Conservation (phyloP, 1,139 yeast genomes). For the Kazachstania sp. region DNA sequence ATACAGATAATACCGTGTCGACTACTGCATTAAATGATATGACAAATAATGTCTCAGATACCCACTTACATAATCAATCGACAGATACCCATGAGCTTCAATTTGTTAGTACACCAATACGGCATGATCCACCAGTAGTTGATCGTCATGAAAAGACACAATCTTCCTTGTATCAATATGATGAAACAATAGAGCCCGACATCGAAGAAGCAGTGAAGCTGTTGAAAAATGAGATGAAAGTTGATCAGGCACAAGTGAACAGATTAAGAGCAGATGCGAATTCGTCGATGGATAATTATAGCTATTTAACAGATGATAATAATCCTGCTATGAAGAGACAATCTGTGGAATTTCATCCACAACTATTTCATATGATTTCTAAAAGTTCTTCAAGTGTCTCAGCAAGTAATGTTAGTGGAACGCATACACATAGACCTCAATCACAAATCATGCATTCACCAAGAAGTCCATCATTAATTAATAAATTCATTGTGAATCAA, state of each 20-base stretch:
- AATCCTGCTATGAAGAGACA: not conserved
- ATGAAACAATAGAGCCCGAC: conserved; percentile 15
- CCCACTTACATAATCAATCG: not conserved
- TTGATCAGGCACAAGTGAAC: conserved; percentile 2
- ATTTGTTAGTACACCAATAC: conserved; percentile 1
- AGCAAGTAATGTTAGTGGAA: too few species aligned
- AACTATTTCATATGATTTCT: conserved; percentile 9
- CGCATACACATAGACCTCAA: not conserved
- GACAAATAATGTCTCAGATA: not conserved
- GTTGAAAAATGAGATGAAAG: conserved; percentile 12
- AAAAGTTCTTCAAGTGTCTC: conserved; percentile 8
- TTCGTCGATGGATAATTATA: not conserved
- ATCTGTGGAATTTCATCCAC: conserved; percentile 6
- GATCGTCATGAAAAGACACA: conserved; percentile 1
- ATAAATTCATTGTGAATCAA: conserved; percentile 6
- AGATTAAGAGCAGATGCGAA: not conserved
- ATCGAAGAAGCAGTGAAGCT: conserved; percentile 18
- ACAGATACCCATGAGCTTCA: not conserved
- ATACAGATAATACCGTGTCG: not conserved
- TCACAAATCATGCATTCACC: conserved; percentile 6
- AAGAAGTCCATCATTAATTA: conserved; percentile 13
- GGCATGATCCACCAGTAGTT: not conserved
- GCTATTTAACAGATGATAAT: not conserved
- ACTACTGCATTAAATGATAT: not conserved
- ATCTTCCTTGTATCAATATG: conserved; percentile 5